A percentile compares a stretch with the other conserved stretches of the same genome.
These are phyloP conservation scores for Calamus simplicifolius DNA, from an alignment of 176 grass and related monocot genomes.

Conservation along the genomic window DNA sequence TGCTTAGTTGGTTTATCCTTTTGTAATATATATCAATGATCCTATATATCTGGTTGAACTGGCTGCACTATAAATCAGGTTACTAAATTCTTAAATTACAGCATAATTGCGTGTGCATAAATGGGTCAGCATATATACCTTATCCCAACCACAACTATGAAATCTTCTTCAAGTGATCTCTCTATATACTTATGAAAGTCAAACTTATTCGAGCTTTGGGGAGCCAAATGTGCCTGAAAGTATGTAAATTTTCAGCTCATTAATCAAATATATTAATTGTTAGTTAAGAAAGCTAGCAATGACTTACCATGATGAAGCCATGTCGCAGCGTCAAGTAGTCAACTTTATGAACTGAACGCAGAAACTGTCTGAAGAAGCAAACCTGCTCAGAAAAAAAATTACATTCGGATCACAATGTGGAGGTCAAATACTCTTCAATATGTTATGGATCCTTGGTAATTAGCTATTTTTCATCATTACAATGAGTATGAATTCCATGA, in stretches of 20 bases:
- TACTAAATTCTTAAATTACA: not conserved
- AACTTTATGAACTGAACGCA: slow-evolving; percentile 4
- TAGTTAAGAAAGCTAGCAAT: not conserved
- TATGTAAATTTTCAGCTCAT: not conserved
- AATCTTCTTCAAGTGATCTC: slow-evolving; percentile 14
- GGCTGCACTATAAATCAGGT: not conserved
- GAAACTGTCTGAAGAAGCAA: slow-evolving; percentile 17
- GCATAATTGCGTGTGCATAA: no score
- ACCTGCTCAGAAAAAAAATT: not conserved
- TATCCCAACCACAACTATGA: slow-evolving; percentile 12
- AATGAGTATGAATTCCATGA: no score
- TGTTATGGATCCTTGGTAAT: no score
- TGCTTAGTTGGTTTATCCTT: no score
- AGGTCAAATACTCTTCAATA: no score
- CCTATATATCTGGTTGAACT: not conserved
- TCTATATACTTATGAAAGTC: slow-evolving; percentile 14
- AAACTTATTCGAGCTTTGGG: slow-evolving; percentile 9
- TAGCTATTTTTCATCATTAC: no score
- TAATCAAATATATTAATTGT: not conserved
- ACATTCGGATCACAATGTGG: not conserved
- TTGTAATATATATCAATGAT: not conserved
- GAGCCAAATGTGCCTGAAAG: slow-evolving; percentile 16
- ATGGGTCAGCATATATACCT: slow-evolving; percentile 1
- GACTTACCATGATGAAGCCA: slow-evolving; percentile 14
- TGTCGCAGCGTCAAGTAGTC: slow-evolving; percentile 13